Evolutionary conservation across 2,329 filamentous ascomycete genomes (phyloP).

Genomic region (Arachnomyces sp.): DNA sequence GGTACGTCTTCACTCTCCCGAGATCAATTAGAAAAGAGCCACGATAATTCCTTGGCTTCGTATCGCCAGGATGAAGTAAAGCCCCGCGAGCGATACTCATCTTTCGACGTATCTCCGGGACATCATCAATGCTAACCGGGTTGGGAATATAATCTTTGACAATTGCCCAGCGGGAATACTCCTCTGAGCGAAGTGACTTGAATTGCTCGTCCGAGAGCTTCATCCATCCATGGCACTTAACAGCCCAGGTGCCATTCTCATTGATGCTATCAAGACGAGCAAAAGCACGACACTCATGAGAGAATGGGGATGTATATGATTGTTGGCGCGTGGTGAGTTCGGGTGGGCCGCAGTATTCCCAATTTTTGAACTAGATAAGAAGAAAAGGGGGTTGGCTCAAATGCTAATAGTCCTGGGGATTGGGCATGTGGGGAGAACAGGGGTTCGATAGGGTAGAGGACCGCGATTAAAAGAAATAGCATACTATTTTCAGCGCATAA

Average conservation of each 20-base stretch:
- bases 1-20: conserved; percentile 3
- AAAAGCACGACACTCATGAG: conserved; percentile 2
- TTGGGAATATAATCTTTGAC: conserved; percentile 1
- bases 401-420: too few relatives aligned
- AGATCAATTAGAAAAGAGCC: conserved; percentile 5
- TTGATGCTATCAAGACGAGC: conserved; percentile 1
- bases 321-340: too few relatives aligned
- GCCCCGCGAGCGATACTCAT: background rate
- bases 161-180: background rate
- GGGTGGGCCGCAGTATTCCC: too few relatives aligned
- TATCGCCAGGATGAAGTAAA: background rate
- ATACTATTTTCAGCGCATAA: conserved; percentile 10
- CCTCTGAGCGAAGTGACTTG: too few relatives aligned
- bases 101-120: conserved; percentile 1
- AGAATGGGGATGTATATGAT: conserved; percentile 1
- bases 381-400: too few relatives aligned
- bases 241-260: conserved; percentile 3
- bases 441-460: too few relatives aligned
- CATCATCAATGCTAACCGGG: background rate
- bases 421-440: too few relatives aligned
- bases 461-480: background rate
- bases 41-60: background rate
- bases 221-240: conserved; percentile 1
- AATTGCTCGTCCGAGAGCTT: background rate
- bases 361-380: too few relatives aligned